Conservation (phyloP, 805 yeast species). For the Schizosaccharomyces lindneri region DNA sequence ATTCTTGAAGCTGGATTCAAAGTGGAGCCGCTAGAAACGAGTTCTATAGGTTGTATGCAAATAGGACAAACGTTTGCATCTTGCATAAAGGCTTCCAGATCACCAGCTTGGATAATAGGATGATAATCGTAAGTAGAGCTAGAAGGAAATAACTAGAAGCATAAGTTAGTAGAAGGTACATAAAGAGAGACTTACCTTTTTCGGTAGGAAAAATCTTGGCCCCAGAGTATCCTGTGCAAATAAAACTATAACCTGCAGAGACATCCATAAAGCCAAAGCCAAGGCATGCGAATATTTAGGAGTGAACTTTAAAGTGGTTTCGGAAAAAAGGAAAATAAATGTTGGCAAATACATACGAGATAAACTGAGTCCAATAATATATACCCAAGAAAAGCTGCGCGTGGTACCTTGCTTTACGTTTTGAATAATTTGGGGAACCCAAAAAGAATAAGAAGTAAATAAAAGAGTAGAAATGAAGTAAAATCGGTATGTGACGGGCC, state of each 20-base stretch:
- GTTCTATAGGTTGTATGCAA: conserved; percentile 59
- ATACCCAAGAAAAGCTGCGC: conserved; percentile 46
- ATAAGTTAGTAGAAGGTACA: conserved; percentile 6
- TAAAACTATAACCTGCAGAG: conserved; percentile 32
- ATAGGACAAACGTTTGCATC: conserved; percentile 44
- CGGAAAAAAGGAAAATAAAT: conserved; percentile 27
- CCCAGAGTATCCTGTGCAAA: conserved; percentile 45
- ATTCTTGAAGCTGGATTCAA: conserved; percentile 12
- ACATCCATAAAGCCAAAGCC: conserved; percentile 33
- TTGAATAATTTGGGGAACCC: conserved; percentile 75
- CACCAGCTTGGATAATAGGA: conserved; percentile 32
- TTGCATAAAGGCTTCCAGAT: conserved; percentile 17
- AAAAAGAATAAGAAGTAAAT: conserved; percentile 36
- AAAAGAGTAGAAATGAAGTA: conserved; percentile 33
- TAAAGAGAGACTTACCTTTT: conserved; percentile 7
- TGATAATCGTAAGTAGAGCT: conserved; percentile 49
- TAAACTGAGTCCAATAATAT: conserved; percentile 41
- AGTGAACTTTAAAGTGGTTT: conserved; percentile 32
- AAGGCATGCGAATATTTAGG: conserved; percentile 31
- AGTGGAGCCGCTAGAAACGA: conserved; percentile 14
- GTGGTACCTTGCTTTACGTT: conserved; percentile 47
- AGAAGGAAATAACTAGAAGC: conserved; percentile 33
- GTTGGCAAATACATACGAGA: conserved; percentile 37
- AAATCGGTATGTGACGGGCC: conserved; percentile 35
- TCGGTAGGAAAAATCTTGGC: conserved; percentile 63